Evolutionary conservation across 495 filamentous ascomycete genomes (phyloP).

Genomic region (Tuber brumale): DNA sequence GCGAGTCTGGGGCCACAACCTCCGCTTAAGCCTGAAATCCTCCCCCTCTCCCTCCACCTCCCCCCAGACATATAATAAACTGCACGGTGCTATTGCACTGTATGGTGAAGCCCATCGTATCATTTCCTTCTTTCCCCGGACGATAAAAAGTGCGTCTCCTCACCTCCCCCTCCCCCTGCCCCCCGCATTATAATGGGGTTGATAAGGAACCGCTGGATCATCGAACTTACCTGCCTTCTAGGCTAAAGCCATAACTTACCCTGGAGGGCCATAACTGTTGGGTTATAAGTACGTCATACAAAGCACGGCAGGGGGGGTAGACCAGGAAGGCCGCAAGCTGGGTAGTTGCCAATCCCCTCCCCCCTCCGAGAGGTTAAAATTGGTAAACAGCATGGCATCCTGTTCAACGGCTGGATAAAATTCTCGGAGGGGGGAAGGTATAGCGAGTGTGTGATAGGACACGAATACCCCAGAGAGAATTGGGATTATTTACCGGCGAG

Average conservation of each 20-base stretch:
- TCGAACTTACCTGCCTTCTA: neutral
- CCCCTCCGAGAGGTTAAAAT: neutral
- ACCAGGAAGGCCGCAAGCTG: neutral
- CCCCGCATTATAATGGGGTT: neutral
- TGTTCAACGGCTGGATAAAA: neutral
- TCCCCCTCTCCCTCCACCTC: neutral
- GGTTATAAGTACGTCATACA: neutral
- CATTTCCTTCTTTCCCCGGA: neutral
- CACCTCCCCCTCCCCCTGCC: neutral
- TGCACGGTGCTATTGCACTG: neutral
- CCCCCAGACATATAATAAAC: neutral
- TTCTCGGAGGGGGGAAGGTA: neutral
- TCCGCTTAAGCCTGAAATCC: neutral
- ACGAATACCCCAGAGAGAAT: neutral
- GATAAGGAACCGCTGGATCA: slow-evolving; percentile 1
- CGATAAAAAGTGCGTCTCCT: neutral
- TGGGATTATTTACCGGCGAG: neutral
- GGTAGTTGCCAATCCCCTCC: neutral
- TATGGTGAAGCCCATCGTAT: neutral
- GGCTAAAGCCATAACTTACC: neutral
- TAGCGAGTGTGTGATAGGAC: neutral
- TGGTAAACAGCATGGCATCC: neutral
- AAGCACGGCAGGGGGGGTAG: neutral
- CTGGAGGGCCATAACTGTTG: neutral
- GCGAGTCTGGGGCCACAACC: neutral